phyloP scores from a whole-genome alignment of 2,329 filamentous ascomycete species.

The Colletotrichum spaethianum region DNA sequence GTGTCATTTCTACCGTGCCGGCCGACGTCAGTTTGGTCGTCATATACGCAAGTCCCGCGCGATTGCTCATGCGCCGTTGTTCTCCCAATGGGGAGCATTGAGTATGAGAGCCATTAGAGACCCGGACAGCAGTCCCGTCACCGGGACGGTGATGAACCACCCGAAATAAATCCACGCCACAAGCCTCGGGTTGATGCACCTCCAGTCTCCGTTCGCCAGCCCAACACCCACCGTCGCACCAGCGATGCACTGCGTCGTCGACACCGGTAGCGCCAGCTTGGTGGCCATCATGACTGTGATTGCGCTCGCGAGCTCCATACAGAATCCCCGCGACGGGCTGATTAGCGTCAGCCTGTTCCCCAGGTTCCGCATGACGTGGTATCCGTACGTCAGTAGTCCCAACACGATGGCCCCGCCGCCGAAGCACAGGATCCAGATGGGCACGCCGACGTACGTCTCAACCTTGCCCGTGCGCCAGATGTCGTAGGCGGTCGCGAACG shows the following conservation, averaged over 20 bases:
- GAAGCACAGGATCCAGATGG: slow-evolving; percentile 65
- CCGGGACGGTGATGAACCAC: slow-evolving; percentile 66
- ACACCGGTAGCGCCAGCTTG: slow-evolving; percentile 64
- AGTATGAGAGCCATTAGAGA: slow-evolving; percentile 68
- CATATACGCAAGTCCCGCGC: too few relatives aligned
- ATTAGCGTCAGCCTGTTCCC: slow-evolving; percentile 70
- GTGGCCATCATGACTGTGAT: slow-evolving; percentile 69
- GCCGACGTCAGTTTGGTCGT: background rate
- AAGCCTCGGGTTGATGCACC: slow-evolving; percentile 64
- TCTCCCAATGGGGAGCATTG: slow-evolving; percentile 62
- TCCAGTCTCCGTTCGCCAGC: slow-evolving; percentile 63
- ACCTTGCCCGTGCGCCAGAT: slow-evolving; percentile 62
- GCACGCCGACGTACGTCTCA: slow-evolving; percentile 55
- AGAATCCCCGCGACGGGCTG: slow-evolving; percentile 66
- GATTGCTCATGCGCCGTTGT: background rate
- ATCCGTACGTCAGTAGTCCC: slow-evolving; percentile 75
- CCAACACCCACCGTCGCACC: slow-evolving; percentile 67
- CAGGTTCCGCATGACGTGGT: slow-evolving; percentile 73
- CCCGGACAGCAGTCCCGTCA: slow-evolving; percentile 65
- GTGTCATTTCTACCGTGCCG: too few relatives aligned
- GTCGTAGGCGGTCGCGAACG: slow-evolving; percentile 66
- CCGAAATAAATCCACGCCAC: slow-evolving; percentile 63
- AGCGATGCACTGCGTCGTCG: slow-evolving; percentile 65
- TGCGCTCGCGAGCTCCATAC: slow-evolving; percentile 65
- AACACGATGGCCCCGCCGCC: slow-evolving; percentile 64